Conservation (phyloP, 257 asterid species). For the Fraxinus quadrangulata region DNA sequence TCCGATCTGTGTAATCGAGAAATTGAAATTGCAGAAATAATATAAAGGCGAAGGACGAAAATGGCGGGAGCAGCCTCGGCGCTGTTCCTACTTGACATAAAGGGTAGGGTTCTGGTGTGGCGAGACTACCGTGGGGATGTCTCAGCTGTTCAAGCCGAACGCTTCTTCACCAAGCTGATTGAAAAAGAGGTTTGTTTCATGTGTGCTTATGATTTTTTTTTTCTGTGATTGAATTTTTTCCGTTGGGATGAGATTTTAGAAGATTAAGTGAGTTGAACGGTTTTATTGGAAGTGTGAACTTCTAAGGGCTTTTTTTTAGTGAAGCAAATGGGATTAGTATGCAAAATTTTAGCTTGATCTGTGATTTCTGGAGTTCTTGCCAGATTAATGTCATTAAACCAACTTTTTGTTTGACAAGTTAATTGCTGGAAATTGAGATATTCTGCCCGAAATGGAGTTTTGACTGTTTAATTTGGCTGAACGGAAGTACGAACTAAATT, state of each 20-base stretch:
- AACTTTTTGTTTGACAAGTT: slow-evolving; percentile 5
- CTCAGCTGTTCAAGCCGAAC: slow-evolving; percentile 43
- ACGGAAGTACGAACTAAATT: slow-evolving; percentile 7
- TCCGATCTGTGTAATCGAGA: background rate
- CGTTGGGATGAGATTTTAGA: background rate
- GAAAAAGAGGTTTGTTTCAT: background rate
- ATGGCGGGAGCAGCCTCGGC: slow-evolving; percentile 56
- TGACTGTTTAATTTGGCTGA: slow-evolving; percentile 27
- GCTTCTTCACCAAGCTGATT: slow-evolving; percentile 24
- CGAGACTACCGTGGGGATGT: slow-evolving; percentile 55
- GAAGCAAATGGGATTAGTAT: slow-evolving; percentile 16
- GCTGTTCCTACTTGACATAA: slow-evolving; percentile 43
- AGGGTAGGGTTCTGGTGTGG: slow-evolving; percentile 49
- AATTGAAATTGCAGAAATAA: background rate
- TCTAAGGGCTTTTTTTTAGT: background rate
- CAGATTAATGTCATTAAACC: slow-evolving; percentile 4
- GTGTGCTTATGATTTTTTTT: background rate
- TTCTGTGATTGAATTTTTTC: background rate
- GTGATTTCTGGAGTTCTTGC: slow-evolving; percentile 22
- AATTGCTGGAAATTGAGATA: slow-evolving; percentile 12
- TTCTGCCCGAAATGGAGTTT: slow-evolving; percentile 16
- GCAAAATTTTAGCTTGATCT: slow-evolving; percentile 37
- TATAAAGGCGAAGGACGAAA: slow-evolving; percentile 1
- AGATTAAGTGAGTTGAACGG: background rate
- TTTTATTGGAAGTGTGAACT: background rate